Evolutionary conservation across 2,329 filamentous ascomycete genomes (phyloP).

Genomic region (Trichophyton verrucosum): DNA sequence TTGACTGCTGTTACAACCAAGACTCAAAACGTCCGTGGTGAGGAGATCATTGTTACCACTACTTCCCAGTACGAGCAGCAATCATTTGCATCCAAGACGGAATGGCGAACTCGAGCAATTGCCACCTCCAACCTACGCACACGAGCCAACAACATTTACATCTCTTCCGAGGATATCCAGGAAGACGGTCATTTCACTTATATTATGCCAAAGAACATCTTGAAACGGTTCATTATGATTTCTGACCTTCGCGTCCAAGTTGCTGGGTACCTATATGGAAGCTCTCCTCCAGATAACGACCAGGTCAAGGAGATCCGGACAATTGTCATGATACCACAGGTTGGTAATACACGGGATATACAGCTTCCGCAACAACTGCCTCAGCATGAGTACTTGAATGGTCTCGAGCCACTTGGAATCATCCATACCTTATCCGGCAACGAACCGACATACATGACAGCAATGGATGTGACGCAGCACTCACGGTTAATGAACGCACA

Average conservation of each 20-base stretch:
- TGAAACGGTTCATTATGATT: constrained; percentile 97
- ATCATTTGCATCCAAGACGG: constrained; percentile 95
- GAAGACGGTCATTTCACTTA: constrained; percentile 83
- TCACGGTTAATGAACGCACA: constrained; percentile 79
- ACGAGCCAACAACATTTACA: constrained; percentile 94
- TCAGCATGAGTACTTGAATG: constrained; percentile 77
- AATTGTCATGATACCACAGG: constrained; percentile 95
- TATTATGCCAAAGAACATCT: constrained; percentile 97
- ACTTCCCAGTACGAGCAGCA: constrained; percentile 97
- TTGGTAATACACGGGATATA: constrained; percentile 82
- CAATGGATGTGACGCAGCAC: constrained; percentile 87
- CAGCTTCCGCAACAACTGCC: constrained; percentile 82
- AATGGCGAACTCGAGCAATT: constrained; percentile 94
- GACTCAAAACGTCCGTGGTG: constrained; percentile 91
- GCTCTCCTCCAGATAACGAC: constrained; percentile 83
- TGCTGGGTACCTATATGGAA: constrained; percentile 87
- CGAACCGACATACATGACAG: constrained; percentile 92
- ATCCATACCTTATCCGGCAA: constrained; percentile 94
- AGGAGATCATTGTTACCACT: constrained; percentile 96
- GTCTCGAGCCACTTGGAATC: constrained; percentile 79
- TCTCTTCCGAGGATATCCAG: constrained; percentile 86
- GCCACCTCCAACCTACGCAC: constrained; percentile 92
- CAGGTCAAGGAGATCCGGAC: constrained; percentile 95
- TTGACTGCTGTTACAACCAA: constrained; percentile 95
- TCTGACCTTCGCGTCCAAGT: constrained; percentile 93